Base-by-base conservation (phyloP, 139 green algal species). In the Mychonastes homosphaera region DNA sequence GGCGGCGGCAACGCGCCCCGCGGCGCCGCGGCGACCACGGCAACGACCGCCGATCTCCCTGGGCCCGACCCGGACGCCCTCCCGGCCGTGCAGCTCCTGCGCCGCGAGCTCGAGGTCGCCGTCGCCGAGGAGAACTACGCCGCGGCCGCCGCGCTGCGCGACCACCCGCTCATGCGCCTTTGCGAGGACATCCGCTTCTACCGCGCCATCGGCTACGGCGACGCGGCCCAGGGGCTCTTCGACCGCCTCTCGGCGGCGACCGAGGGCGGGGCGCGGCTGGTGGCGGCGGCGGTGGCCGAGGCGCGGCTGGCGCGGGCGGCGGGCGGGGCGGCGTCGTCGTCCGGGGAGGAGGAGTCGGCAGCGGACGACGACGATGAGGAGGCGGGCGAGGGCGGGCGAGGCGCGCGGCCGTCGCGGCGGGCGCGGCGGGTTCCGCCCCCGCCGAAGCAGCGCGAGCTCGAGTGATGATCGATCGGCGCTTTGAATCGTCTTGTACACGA, bases 131-230 rank as follows among this genome's bases (percentile, higher is more conserved):
- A 85, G 64, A 70, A 85, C 59, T 85, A 81, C 40, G 43, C 23
- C 1, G 38, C 43, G 2, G 74, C 74, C 1, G 57, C 69, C 8
- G 56, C 70, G 8, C 64, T 87, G 6, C 39, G 81, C 24, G 81
- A 88, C 65, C 81, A 88, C 62, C 74, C 76, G 18, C 87, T 70
- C 60, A 81, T 88, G 79, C 51, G 56, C 23, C 39, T 83, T 46
- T 69, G 78, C 48, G 33, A 64, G 8, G 56, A 66, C 36, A 77
- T 80, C 50, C 24, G 41, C 7, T 48, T 9, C 13, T 44, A 26
- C 41, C 52, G 55, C 40, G 41, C 27, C 19, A 63, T 63, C 33
- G 56, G 56, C 21, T 63, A 63, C 56, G 35, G 19, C 19, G 56
- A 63, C 30, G 43, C 53, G 30, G 56, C 56, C 24, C 15, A 53